phyloP scores from a whole-genome alignment of 176 grass and related monocot species.

The Panicum miliaceum region DNA sequence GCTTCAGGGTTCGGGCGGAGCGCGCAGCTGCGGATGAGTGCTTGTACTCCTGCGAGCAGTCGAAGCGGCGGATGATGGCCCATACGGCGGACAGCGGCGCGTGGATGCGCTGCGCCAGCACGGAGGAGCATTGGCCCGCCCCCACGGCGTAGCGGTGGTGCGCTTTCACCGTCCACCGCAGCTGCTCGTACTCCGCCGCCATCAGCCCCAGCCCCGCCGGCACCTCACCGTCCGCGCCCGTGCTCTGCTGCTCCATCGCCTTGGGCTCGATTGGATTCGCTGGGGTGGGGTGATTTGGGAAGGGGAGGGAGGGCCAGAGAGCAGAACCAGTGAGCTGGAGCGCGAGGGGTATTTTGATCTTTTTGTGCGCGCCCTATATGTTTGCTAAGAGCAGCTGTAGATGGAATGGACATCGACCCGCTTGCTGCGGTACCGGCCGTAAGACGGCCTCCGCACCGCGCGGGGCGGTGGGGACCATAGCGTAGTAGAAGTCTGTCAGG shows the following conservation, averaged over 20 bases:
- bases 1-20: conserved; percentile 59
- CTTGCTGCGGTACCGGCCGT: no score
- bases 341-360: no score
- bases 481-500: no score
- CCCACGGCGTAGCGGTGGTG: conserved; percentile 81
- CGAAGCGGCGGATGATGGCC: conserved; percentile 81
- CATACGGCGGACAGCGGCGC: conserved; percentile 72
- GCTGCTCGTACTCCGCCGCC: conserved; percentile 61
- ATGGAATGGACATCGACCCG: no score
- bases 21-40: conserved; percentile 93
- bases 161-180: conserved; percentile 59
- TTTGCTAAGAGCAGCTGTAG: no score
- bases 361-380: no score
- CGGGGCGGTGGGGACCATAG: no score
- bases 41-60: conserved; percentile 94
- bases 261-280: conserved; percentile 30
- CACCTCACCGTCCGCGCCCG: conserved; percentile 9
- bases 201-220: conserved; percentile 63
- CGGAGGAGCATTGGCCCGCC: conserved; percentile 77
- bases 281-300: conserved; percentile 29
- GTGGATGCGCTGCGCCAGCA: conserved; percentile 83
- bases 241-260: conserved; percentile 46
- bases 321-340: conserved; percentile 12
- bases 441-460: no score
- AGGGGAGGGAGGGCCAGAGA: not conserved